phyloP scores from a whole-genome alignment of 1,139 yeast species.

The Blastobotrys aristatus region DNA sequence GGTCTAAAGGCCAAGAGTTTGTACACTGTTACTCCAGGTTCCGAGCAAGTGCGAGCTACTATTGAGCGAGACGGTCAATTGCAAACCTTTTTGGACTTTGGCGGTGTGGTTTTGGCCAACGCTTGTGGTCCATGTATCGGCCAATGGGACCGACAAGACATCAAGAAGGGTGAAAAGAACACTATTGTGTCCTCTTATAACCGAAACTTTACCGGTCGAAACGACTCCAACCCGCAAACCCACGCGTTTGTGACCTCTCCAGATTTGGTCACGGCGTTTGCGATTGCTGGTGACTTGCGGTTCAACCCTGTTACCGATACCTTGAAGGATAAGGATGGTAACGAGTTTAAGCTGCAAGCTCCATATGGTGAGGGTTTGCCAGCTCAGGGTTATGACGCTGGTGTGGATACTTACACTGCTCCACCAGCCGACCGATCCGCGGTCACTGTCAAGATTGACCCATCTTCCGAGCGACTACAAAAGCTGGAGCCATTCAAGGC shows the following conservation, averaged over 20 bases:
- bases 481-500: conserved; percentile 83
- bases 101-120: conserved; percentile 94
- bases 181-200: conserved; percentile 97
- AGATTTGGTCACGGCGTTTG: conserved; percentile 93
- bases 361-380: conserved; percentile 96
- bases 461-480: conserved; percentile 87
- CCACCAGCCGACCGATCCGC: conserved; percentile 85
- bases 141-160: conserved; percentile 98
- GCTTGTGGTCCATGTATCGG: conserved; percentile 99
- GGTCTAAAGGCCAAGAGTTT: conserved; percentile 88
- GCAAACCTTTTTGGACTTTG: conserved; percentile 82
- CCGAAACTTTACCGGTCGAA: conserved; percentile 98
- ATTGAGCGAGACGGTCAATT: conserved; percentile 96
- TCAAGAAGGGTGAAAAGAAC: conserved; percentile 96
- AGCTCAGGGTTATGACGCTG: conserved; percentile 84
- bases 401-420: conserved; percentile 96
- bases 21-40: conserved; percentile 97
- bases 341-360: conserved; percentile 86
- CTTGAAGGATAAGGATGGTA: conserved; percentile 89
- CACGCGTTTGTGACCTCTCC: conserved; percentile 98
- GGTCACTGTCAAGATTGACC: conserved; percentile 72
- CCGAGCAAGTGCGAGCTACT: conserved; percentile 98
- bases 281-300: conserved; percentile 95
- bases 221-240: conserved; percentile 98
- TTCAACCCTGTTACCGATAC: conserved; percentile 97